Conservation (phyloP, 768 basidiomycete genomes). For the Termitomyces sp. region DNA sequence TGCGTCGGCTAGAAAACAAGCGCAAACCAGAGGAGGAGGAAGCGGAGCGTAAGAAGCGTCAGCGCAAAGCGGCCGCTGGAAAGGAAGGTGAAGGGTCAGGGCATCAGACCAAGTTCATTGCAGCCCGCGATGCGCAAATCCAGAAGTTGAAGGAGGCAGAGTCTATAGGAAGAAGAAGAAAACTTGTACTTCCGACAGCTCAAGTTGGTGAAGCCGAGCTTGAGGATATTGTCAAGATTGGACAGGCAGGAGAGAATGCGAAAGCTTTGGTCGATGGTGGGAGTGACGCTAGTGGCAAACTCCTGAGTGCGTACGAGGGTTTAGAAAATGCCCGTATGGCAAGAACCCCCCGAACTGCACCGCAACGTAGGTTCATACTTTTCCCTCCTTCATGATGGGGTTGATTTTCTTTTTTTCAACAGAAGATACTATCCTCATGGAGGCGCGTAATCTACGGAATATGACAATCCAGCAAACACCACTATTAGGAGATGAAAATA, state of each 20-base stretch:
- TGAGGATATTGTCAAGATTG: slow-evolving; percentile 99
- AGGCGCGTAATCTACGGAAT: slow-evolving; percentile 93
- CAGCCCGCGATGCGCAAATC: slow-evolving; percentile 97
- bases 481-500: slow-evolving; percentile 95
- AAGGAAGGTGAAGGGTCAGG: slow-evolving; percentile 61
- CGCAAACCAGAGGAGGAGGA: slow-evolving; percentile 93
- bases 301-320: slow-evolving; percentile 91
- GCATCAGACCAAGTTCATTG: slow-evolving; percentile 90
- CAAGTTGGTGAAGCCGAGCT: slow-evolving; percentile 94
- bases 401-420: slow-evolving; percentile 3
- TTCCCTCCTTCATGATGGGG: neutral
- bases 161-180: slow-evolving; percentile 84
- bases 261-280: slow-evolving; percentile 81
- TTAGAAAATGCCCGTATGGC: slow-evolving; percentile 88
- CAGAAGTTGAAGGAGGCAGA: slow-evolving; percentile 98
- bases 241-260: slow-evolving; percentile 86
- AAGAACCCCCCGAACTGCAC: slow-evolving; percentile 90
- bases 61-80: slow-evolving; percentile 58
- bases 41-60: slow-evolving; percentile 87
- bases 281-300: slow-evolving; percentile 77
- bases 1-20: slow-evolving; percentile 94
- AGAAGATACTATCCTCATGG: slow-evolving; percentile 95
- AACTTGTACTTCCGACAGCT: slow-evolving; percentile 79
- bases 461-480: slow-evolving; percentile 94
- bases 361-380: slow-evolving; percentile 59